phyloP scores from a whole-genome alignment of 352 stramenopile genomes.

The Pythium scleroteichum region DNA sequence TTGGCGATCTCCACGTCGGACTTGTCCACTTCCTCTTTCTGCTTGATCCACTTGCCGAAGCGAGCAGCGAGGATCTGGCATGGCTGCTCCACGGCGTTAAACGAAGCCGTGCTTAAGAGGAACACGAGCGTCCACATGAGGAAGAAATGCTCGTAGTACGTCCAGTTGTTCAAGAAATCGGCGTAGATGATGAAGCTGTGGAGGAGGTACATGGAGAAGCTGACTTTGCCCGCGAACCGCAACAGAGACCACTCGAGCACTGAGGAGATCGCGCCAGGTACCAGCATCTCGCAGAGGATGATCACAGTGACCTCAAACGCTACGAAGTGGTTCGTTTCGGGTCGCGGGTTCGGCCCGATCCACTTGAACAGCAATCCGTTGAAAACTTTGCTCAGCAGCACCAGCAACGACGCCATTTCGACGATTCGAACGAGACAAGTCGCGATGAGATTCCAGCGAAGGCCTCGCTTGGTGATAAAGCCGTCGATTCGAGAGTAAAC shows the following conservation, averaged over 20 bases:
- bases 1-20: neutral
- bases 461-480: slow-evolving; percentile 20
- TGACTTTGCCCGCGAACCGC: slow-evolving; percentile 44
- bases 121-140: slow-evolving; percentile 8
- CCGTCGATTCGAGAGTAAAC: slow-evolving; percentile 35
- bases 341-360: slow-evolving; percentile 28
- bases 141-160: slow-evolving; percentile 11
- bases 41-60: slow-evolving; percentile 13
- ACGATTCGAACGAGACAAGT: neutral
- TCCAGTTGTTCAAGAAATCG: neutral
- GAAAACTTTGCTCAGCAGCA: slow-evolving; percentile 33
- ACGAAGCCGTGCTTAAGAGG: slow-evolving; percentile 10
- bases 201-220: slow-evolving; percentile 48
- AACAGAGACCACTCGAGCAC: slow-evolving; percentile 45
- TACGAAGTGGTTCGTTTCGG: slow-evolving; percentile 24
- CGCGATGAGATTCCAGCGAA: slow-evolving; percentile 28
- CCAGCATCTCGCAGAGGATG: slow-evolving; percentile 41
- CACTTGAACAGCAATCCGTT: slow-evolving; percentile 38
- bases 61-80: slow-evolving; percentile 7
- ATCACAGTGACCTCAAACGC: slow-evolving; percentile 31
- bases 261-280: slow-evolving; percentile 32
- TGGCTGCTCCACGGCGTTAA: slow-evolving; percentile 12
- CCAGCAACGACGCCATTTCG: neutral
- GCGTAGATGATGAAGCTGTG: slow-evolving; percentile 41
- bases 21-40: neutral